Evolutionary conservation across 2,329 filamentous ascomycete species (phyloP).

Genomic region (Scytalidium sp.): DNA sequence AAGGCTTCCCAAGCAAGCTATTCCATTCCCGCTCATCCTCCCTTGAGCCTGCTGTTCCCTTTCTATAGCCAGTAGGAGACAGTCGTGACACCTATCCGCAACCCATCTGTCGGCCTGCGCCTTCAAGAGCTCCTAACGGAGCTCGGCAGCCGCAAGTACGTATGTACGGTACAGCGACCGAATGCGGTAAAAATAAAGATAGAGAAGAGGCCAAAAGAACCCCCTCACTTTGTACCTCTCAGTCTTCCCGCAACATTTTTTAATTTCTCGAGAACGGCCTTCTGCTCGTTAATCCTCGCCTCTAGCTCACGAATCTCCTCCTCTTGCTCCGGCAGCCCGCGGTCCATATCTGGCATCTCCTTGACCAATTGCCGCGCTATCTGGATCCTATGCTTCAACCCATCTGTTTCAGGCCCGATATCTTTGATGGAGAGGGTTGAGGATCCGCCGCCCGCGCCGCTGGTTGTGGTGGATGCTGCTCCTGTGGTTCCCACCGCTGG

Average conservation of each 20-base stretch:
- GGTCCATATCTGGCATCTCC: conserved; percentile 66
- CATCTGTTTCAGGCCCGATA: conserved; percentile 73
- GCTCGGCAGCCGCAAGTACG: too few relatives aligned
- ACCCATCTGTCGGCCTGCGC: too few relatives aligned
- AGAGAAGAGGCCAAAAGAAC: conserved; percentile 1
- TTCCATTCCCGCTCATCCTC: too few relatives aligned
- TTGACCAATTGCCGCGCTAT: conserved; percentile 67
- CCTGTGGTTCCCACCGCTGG: too few relatives aligned
- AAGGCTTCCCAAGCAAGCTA: too few relatives aligned
- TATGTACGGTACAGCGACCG: too few relatives aligned
- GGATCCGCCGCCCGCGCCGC: conserved; percentile 22
- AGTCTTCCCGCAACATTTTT: conserved; percentile 46
- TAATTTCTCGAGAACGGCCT: conserved; percentile 52
- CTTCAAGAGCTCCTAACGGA: too few relatives aligned
- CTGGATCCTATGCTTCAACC: conserved; percentile 79
- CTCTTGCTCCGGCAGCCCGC: conserved; percentile 66
- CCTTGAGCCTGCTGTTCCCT: too few relatives aligned
- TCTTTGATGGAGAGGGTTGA: conserved; percentile 58
- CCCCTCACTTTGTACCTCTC: conserved; percentile 16
- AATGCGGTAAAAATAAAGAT: too few relatives aligned
- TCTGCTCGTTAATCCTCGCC: conserved; percentile 60
- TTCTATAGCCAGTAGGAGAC: too few relatives aligned
- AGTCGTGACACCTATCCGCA: too few relatives aligned
- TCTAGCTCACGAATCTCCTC: conserved; percentile 67
- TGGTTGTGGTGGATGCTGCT: conserved; percentile 33